A percentile compares a stretch with the other conserved stretches of the same genome.
Evolutionary conservation across 2,329 filamentous ascomycete species (phyloP).

Genomic region (Microsporum audouinii): DNA sequence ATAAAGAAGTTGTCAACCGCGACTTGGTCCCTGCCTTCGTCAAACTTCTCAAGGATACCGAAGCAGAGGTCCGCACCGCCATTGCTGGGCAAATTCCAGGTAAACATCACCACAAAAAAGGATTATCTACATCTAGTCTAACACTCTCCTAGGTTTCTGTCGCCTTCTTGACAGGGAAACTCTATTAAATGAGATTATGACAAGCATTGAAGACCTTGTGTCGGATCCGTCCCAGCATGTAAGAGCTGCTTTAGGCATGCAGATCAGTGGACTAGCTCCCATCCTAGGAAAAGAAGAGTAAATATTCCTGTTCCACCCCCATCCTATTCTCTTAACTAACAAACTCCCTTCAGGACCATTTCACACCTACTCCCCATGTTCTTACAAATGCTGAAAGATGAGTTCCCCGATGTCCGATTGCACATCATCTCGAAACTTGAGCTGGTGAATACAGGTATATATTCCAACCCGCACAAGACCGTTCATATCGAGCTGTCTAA

Average conservation of each 20-base stretch:
- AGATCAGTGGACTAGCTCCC: slow-evolving; percentile 91
- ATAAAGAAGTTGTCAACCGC: slow-evolving; percentile 87
- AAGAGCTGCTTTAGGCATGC: slow-evolving; percentile 83
- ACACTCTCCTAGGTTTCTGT: slow-evolving; percentile 61
- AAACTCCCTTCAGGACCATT: slow-evolving; percentile 57
- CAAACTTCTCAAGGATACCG: slow-evolving; percentile 93
- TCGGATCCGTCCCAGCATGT: slow-evolving; percentile 96
- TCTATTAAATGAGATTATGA: slow-evolving; percentile 92
- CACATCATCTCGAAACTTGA: slow-evolving; percentile 99
- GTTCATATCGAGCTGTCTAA: slow-evolving; percentile 10
- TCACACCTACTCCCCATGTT: slow-evolving; percentile 97
- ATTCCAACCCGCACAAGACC: background rate
- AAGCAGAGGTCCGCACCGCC: slow-evolving; percentile 92
- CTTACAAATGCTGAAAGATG: slow-evolving; percentile 97
- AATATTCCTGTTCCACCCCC: slow-evolving; percentile 25
- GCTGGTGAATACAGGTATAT: slow-evolving; percentile 81
- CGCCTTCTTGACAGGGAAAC: slow-evolving; percentile 73
- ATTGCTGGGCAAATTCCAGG: slow-evolving; percentile 93
- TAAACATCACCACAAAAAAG: slow-evolving; percentile 25
- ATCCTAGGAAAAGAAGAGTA: slow-evolving; percentile 97
- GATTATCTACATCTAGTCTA: slow-evolving; percentile 11
- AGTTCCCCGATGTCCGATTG: slow-evolving; percentile 92
- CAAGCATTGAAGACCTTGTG: slow-evolving; percentile 87
- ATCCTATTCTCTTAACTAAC: background rate
- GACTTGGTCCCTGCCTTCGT: slow-evolving; percentile 95